phyloP scores from a whole-genome alignment of 2,329 filamentous ascomycete genomes.

The Trichophyton rubrum region DNA sequence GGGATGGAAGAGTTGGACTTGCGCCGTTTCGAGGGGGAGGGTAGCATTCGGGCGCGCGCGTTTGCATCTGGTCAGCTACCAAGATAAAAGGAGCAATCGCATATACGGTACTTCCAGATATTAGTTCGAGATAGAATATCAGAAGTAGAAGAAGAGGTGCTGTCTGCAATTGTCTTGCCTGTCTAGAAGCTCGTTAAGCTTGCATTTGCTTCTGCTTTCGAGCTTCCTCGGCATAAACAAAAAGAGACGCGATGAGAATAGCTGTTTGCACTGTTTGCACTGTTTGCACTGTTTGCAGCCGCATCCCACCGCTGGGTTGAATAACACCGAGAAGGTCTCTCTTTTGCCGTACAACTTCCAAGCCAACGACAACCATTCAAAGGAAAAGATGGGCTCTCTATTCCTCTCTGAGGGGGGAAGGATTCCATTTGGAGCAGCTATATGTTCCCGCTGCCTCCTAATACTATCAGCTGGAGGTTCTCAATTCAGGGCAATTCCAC shows the following conservation, averaged over 20 bases:
- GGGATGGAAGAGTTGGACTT: slow-evolving; percentile 47
- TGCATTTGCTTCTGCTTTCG: background rate
- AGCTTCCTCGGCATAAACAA: background rate
- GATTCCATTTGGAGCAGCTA: background rate
- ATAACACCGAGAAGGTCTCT: background rate
- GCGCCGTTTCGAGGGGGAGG: slow-evolving; percentile 48
- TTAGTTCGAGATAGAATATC: background rate
- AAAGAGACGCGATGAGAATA: background rate
- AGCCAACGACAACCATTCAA: background rate
- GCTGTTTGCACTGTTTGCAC: slow-evolving; percentile 5
- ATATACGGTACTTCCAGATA: background rate
- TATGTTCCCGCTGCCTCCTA: background rate
- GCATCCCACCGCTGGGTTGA: background rate
- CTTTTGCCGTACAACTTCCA: background rate
- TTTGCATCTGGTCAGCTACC: slow-evolving; percentile 2
- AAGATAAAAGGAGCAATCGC: background rate
- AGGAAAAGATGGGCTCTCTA: background rate
- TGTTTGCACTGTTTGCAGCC: slow-evolving; percentile 5
- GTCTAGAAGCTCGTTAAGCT: background rate
- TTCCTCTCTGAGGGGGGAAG: background rate
- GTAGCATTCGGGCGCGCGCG: slow-evolving; percentile 32
- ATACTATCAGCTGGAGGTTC: background rate
- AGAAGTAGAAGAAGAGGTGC: background rate
- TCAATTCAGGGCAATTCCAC: background rate
- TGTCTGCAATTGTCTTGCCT: background rate